A percentile compares a stretch with the other conserved stretches of the same genome.
Evolutionary conservation across 257 asterid genomes (phyloP).

Genomic region (Hygrophila difformis): DNA sequence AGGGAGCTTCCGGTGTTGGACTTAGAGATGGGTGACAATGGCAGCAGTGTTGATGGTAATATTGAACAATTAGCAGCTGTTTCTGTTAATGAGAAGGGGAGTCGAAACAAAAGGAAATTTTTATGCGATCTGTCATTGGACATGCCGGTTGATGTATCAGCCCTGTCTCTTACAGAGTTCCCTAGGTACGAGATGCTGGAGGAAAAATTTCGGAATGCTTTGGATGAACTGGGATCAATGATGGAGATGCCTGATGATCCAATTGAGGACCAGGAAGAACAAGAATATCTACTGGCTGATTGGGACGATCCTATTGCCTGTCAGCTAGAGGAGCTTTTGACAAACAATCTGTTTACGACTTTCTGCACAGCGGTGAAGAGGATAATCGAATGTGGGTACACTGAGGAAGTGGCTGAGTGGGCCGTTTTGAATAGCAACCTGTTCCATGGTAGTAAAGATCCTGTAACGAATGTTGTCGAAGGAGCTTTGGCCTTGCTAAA

Average conservation of each 20-base stretch:
- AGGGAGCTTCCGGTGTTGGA: too few species aligned
- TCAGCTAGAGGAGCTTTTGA: slow-evolving; percentile 51
- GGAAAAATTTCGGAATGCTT: slow-evolving; percentile 24
- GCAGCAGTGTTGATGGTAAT: slow-evolving; percentile 19
- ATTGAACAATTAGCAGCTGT: slow-evolving; percentile 18
- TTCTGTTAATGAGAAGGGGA: slow-evolving; percentile 29
- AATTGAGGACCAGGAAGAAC: slow-evolving; percentile 20
- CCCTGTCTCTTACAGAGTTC: slow-evolving; percentile 39
- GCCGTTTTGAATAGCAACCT: slow-evolving; percentile 49
- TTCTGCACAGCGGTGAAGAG: slow-evolving; percentile 48
- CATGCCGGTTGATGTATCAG: slow-evolving; percentile 21
- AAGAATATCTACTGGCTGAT: slow-evolving; percentile 26
- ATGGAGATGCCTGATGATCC: slow-evolving; percentile 19
- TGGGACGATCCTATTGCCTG: slow-evolving; percentile 53
- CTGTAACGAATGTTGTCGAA: slow-evolving; percentile 50
- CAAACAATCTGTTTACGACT: slow-evolving; percentile 25
- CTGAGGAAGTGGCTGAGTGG: slow-evolving; percentile 51
- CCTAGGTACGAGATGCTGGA: slow-evolving; percentile 48
- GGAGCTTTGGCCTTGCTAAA: slow-evolving; percentile 53
- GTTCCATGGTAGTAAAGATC: slow-evolving; percentile 54
- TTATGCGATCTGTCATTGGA: slow-evolving; percentile 34
- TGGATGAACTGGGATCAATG: slow-evolving; percentile 28
- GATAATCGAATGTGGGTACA: slow-evolving; percentile 49
- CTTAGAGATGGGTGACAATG: slow-evolving; percentile 30
- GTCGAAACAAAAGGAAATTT: slow-evolving; percentile 60